Evolutionary conservation across 2,329 filamentous ascomycete species (phyloP), one percentile per base, ranked within the genome.

Genomic region (Calonectria ilicicola): DNA sequence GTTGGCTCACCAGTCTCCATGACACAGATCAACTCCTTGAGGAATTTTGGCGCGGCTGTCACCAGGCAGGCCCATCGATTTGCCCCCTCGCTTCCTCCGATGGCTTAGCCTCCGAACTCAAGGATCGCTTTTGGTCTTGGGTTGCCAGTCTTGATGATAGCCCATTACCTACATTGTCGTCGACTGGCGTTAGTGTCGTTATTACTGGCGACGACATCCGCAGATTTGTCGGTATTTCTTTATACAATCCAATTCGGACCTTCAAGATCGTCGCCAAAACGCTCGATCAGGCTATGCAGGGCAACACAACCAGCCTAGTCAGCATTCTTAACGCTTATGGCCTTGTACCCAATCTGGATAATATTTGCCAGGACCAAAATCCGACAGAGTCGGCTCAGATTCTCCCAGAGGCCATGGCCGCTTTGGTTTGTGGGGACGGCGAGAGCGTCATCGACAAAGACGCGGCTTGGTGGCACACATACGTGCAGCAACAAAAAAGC

Each of bases 191-290:
- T 10, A 42, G 19, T 5, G 15, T 78, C 15, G 64, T 81, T 46
- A 72, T 86, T 62, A 84, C 80, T 2, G 78, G 80, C 4, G 60
- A 71, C 40, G 83, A 85, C 40, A 69, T 86, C 27, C 75, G 75
- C 35, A 14, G 35, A 21, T 40, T 81, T 15, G 76, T 86, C 64
- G 69, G 74, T 23, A 0, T 0, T 1, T 68, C 79, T 1, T 60
- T 86, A 32, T 86, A 85, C 76, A 19, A 32, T 1, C 82, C 84
- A 9, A 63, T 81, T 6, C 17, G 2, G 2, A 1, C 26, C 0
- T 80, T 77, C 67, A 63, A 47, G 12, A 3, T 21, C 5, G 58
- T 75, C 26, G 74, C 78, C 40, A n/a, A 40, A 8, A 19, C 29
- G 8, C 62, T 81, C 9, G 64, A 77, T n/a, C 3, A 66, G 0